Base-by-base conservation (phyloP, 345 rosid species). In the Eucalyptus curtisii region DNA sequence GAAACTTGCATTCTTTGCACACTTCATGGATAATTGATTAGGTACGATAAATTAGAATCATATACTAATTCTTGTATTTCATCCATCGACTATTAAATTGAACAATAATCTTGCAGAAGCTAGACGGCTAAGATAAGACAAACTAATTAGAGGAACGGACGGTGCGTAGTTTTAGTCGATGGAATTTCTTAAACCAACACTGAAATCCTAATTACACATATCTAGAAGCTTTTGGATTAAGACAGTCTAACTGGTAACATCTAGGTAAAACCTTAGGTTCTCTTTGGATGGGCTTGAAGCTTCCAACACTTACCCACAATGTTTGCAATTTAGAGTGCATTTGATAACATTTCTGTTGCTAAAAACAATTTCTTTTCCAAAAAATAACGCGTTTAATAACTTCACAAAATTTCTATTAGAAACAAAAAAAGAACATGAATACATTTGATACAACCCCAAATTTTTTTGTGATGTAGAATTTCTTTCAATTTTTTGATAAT, bases 361-460 rank as follows among this genome's bases (percentile, higher is more conserved):
- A 3, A 52, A 52, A 52, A 52, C 0, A 52, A 52, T 52, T 52
- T 52, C 2, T 7, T 52, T 52, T 52, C 0, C 24, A 52, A 52
- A 52, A 52, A 52, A 19, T 52, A 52, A 52, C 0, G 10, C 4
- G 0, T 52, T 52, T 17, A 19, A 19, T 19, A 52, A 19, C 10
- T 52, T 52, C 1, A 19, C 24, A 52, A 52, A 52, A 52, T 52
- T 52, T 52, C 0, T 52, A 52, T 7, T 0, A 1, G 3, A 50
- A 17, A 17, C 3, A 52, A 3, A 50, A 52, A 45, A 10, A 11
- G 0, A 52, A 19, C 1, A 50, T 0, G 1, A 52, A 52, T 19
- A 52, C 24, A 19, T 52, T 1, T 19, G 24, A 10, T 52, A 52
- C 1, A 1, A 17, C 24, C 10, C 4, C 10, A 52, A 3, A 0